phyloP scores from a whole-genome alignment of 2,329 filamentous ascomycete species.

The Nannizziopsis arthrosporioides region DNA sequence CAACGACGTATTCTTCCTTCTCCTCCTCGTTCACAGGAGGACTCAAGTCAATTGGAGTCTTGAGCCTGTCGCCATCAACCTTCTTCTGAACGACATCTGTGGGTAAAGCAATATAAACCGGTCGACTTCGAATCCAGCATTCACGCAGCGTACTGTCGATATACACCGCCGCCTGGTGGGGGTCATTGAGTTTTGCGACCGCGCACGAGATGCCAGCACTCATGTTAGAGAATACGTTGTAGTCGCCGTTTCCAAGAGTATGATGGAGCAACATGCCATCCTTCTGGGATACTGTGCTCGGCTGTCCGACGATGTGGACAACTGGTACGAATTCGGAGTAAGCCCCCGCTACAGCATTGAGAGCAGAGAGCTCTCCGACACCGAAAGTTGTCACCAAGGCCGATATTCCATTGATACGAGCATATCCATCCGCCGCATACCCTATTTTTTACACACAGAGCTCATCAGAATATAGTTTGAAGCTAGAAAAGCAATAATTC shows the following conservation, averaged over 20 bases:
- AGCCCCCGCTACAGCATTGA: constrained; percentile 63
- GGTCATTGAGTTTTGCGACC: constrained; percentile 39
- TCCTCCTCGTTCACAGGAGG: constrained; percentile 55
- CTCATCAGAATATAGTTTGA: constrained; percentile 12
- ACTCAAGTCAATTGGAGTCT: constrained; percentile 53
- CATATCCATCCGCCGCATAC: constrained; percentile 66
- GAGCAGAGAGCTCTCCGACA: constrained; percentile 55
- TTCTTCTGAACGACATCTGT: constrained; percentile 50
- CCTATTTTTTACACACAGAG: constrained; percentile 33
- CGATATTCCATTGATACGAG: constrained; percentile 55
- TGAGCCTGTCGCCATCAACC: constrained; percentile 58
- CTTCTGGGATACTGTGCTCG: constrained; percentile 36
- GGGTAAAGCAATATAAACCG: constrained; percentile 45
- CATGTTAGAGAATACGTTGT: constrained; percentile 42
- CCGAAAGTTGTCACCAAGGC: constrained; percentile 64
- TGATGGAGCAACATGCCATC: constrained; percentile 46
- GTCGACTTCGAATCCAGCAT: constrained; percentile 43
- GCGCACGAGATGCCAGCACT: constrained; percentile 40
- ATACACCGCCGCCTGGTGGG: constrained; percentile 36
- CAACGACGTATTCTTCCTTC: constrained; percentile 64
- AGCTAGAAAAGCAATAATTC: constrained; percentile 17
- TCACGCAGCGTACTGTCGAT: constrained; percentile 43
- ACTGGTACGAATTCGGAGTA: constrained; percentile 62
- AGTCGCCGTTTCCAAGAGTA: constrained; percentile 53
- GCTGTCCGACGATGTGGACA: constrained; percentile 48